phyloP scores from a whole-genome alignment of 1,139 yeast genomes.

The Candida gigantensis region DNA sequence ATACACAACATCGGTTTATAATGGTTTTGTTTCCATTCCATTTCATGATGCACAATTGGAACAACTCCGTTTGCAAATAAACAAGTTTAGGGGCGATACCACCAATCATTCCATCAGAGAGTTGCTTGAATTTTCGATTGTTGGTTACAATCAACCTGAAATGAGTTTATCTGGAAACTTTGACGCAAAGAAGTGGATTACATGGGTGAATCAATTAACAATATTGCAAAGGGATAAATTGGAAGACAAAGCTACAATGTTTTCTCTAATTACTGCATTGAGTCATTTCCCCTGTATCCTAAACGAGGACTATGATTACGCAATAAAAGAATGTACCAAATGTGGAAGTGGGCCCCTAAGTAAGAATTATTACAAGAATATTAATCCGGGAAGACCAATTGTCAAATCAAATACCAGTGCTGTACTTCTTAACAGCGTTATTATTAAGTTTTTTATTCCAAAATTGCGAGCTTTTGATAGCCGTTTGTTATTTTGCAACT shows the following conservation, averaged over 20 bases:
- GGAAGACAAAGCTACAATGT: slow-evolving; percentile 19
- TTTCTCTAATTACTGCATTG: slow-evolving; percentile 38
- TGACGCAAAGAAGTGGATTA: slow-evolving; percentile 26
- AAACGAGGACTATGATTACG: slow-evolving; percentile 31
- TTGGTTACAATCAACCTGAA: slow-evolving; percentile 2
- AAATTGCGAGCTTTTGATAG: slow-evolving; percentile 13
- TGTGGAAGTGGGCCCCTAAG: slow-evolving; percentile 38
- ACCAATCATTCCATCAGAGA: neutral
- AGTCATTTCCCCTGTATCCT: slow-evolving; percentile 47
- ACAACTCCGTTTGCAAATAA: slow-evolving; percentile 6
- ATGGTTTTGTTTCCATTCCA: slow-evolving; percentile 18
- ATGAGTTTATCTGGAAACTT: slow-evolving; percentile 1
- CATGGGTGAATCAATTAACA: slow-evolving; percentile 16
- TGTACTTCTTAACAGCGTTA: slow-evolving; percentile 21
- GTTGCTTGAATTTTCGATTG: slow-evolving; percentile 3
- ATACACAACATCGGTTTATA: slow-evolving; percentile 19
- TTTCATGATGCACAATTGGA: slow-evolving; percentile 21
- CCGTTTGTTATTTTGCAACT: slow-evolving; percentile 39
- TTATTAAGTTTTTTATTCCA: slow-evolving; percentile 19
- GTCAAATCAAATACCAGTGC: slow-evolving; percentile 25
- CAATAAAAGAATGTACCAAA: slow-evolving; percentile 33
- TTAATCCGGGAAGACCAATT: slow-evolving; percentile 24
- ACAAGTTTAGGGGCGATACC: neutral
- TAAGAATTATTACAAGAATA: slow-evolving; percentile 23
- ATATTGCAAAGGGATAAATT: slow-evolving; percentile 8